Conservation (phyloP, 176 grass and related monocot species). For the Phragmites australis region DNA sequence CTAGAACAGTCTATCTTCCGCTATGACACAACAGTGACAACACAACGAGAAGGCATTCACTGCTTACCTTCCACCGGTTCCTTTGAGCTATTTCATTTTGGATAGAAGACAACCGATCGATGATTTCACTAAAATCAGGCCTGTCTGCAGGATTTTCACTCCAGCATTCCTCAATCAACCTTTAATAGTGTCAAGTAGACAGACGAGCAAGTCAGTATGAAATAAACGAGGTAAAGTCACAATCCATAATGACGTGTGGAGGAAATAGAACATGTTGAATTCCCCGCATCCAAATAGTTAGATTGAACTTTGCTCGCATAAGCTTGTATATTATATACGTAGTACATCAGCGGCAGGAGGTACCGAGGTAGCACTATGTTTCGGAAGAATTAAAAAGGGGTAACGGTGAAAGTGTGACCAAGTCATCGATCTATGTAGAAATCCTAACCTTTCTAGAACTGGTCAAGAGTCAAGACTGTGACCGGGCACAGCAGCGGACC, state of each 20-base stretch:
- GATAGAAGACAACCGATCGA: conserved; percentile 59
- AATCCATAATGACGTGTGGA: not conserved
- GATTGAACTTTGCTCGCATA: too few species aligned
- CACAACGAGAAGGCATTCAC: too few species aligned
- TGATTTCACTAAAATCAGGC: conserved; percentile 75
- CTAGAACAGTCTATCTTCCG: conserved; percentile 13
- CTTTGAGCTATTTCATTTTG: conserved; percentile 55
- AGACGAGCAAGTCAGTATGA: not conserved
- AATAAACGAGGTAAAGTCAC: conserved; percentile 23
- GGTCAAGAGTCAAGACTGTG: too few species aligned
- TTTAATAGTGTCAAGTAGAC: conserved; percentile 26
- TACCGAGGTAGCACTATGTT: too few species aligned
- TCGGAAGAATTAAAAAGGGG: too few species aligned
- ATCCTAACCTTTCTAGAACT: too few species aligned
- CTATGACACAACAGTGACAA: not conserved
- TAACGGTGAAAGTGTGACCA: too few species aligned
- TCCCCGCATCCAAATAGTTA: conserved; percentile 4
- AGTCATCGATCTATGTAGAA: too few species aligned
- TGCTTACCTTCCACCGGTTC: conserved; percentile 81
- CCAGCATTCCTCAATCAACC: conserved; percentile 97
- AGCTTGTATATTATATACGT: too few species aligned
- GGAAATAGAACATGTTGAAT: not conserved
- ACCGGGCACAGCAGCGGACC: too few species aligned
- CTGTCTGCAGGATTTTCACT: conserved; percentile 79
- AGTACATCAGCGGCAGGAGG: too few species aligned